Base-by-base conservation (phyloP, 148 eudicot genomes). In the Vaccinium macrocarpon region DNA sequence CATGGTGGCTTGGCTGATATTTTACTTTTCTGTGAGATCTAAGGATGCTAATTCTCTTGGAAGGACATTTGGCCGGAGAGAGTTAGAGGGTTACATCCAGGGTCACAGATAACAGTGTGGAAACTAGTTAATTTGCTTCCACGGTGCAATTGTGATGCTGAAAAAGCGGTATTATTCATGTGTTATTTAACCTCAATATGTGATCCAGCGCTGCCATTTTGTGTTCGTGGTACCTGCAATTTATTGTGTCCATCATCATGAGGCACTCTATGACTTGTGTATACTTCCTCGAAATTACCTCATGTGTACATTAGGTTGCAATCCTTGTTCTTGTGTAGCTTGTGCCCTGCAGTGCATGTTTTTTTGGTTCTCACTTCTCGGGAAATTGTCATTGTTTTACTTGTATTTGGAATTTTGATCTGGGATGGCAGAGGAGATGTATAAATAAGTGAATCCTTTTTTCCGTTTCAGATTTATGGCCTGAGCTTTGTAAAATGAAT, bases 1-100 rank as follows among this genome's bases (percentile, higher is more conserved):
- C 82, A 93, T 92, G 94, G 95, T 96, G 78, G 94, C 91, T 15
- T 95, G 99, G 98, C 83, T 96, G 88, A 49, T 92, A 75, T 91
- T 86, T 88, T 96, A 94, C 93, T 86, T 94, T 70, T 89, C 96
- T 13, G 93, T 93, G 21, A 93, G 91, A 86, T 88, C 85, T 29
- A 93, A 86, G 81, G 96, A 90, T 83, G 95, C 96, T 89, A 81
- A 79, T 86, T 85, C 89, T 64, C 87, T 84, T 68, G 98, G 99
- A 52, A 92, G 94, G 79, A 88, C 93, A 72, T 96, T 96, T 88
- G 99, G 95, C 79, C 87, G 88, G 88, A 89, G 94, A 87, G 99
- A 96, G 80, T 83, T 96, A 82, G 97, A 92, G 86, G 93, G 89
- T 56, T 86, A 94, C 83, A 81, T 96, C 70, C 93, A 90, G 84